Evolutionary conservation across 2,329 filamentous ascomycete species (phyloP), one percentile per base, ranked within the genome.

Genomic region (Alternaria sp.): DNA sequence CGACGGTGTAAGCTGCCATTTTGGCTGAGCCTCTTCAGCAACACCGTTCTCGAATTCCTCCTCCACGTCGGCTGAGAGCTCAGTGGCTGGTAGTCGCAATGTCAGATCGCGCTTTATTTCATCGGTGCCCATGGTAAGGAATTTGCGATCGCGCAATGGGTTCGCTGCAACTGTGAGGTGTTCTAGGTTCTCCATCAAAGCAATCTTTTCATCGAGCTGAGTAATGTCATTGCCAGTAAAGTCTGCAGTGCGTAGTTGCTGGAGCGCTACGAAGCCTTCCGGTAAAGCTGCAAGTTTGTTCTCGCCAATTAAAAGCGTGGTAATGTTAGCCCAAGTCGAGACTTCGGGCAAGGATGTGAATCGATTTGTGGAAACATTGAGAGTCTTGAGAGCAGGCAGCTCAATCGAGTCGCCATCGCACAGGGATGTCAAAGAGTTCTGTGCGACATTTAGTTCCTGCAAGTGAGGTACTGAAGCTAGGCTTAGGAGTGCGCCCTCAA

Each of bases 161-260:
- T 99, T 99, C n/a, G 92, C 93, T 41, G 88, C 88, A 31, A 99
- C 82, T 4, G 89, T 87, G 40, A 98, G 84, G 72, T 88, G 88
- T 21, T 87, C 84, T 9, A 99, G 80, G 42, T 80, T 88, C 5
- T 92, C 87, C 92, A 98, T 97, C 26, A 86, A 81, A 5, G 89
- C 90, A 57, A 98, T 86, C 63, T 88, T 88, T 0, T 91, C 84
- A 29, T 95, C 91, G 7, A 99, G 77, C 11, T 86, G 81, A 2
- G 86, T 87, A 46, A 99, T 87, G 63, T 95, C 88, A 71, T 99
- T 99, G 66, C 89, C 88, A 0, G 90, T 91, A 65, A 98, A 89
- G 75, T 97, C 92, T 29, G 89, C 90, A 55, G 88, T 90, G 49
- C 88, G 88, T 13, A 98, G 78, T 56, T 86, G 88, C 34, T 83